Conservation (phyloP, 2,329 filamentous ascomycete genomes). For the Biscogniauxia mediterranea region DNA sequence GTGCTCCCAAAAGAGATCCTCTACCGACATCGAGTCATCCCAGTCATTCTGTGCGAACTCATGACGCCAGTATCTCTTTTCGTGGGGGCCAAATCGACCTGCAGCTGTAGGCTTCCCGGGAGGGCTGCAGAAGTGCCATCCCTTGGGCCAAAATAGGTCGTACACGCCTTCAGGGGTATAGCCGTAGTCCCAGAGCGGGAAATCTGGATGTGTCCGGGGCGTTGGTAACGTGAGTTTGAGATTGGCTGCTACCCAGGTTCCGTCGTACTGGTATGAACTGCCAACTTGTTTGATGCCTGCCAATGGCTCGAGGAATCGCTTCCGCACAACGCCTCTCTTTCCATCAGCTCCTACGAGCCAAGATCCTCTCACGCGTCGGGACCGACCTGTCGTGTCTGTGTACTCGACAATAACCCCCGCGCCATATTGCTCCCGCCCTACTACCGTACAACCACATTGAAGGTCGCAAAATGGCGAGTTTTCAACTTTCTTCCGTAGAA, state of each 20-base stretch:
- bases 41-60: constrained; percentile 35
- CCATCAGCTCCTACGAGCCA: constrained; percentile 45
- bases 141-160: constrained; percentile 44
- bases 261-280: constrained; percentile 35
- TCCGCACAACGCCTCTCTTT: constrained; percentile 45
- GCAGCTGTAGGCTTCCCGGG: constrained; percentile 41
- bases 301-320: constrained; percentile 42
- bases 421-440: constrained; percentile 12
- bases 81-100: constrained; percentile 42
- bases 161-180: constrained; percentile 46
- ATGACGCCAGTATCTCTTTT: constrained; percentile 43
- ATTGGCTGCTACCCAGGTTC: constrained; percentile 49
- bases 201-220: constrained; percentile 44
- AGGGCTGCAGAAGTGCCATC: constrained; percentile 45
- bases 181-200: constrained; percentile 46
- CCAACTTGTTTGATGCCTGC: constrained; percentile 38
- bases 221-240: constrained; percentile 43
- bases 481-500: constrained; percentile 14
- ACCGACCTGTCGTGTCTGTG: constrained; percentile 9
- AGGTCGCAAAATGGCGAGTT: constrained; percentile 20
- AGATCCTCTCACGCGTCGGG: constrained; percentile 10
- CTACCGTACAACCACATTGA: constrained; percentile 20
- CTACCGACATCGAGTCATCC: constrained; percentile 30
- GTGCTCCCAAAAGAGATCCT: constrained; percentile 32
- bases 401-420: constrained; percentile 14